Evolutionary conservation across 192 early-diverging fungal genomes (phyloP).

Genomic region (Coemansia reversa): DNA sequence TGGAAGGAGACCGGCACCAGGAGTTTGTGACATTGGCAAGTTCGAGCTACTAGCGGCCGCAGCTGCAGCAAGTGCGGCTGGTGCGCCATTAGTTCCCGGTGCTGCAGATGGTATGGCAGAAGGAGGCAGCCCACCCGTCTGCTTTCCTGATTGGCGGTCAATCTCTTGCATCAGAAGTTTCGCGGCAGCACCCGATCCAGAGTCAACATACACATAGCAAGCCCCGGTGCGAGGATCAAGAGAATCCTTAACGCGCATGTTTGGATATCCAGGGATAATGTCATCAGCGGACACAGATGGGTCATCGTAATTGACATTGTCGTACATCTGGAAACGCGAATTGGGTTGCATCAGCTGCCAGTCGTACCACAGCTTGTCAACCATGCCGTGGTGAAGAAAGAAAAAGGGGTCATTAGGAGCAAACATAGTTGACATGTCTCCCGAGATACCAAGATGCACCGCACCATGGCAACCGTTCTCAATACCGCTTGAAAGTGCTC

Average conservation of each 20-base stretch:
- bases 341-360: slow-evolving; percentile 57
- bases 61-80: slow-evolving; percentile 3
- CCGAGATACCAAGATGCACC: slow-evolving; percentile 54
- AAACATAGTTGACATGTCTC: slow-evolving; percentile 59
- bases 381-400: slow-evolving; percentile 65
- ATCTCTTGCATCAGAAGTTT: slow-evolving; percentile 52
- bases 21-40: neutral
- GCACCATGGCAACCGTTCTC: slow-evolving; percentile 55
- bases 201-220: slow-evolving; percentile 51
- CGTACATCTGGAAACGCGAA: slow-evolving; percentile 48
- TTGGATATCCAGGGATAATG: slow-evolving; percentile 45
- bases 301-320: slow-evolving; percentile 43
- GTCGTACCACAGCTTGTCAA: slow-evolving; percentile 61
- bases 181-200: slow-evolving; percentile 46
- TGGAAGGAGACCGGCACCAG: slow-evolving; percentile 3
- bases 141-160: slow-evolving; percentile 30
- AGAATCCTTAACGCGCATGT: slow-evolving; percentile 33
- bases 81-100: neutral
- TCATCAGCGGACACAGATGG: slow-evolving; percentile 30
- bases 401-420: slow-evolving; percentile 64
- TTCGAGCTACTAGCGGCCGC: neutral
- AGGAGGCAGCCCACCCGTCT: neutral
- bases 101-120: slow-evolving; percentile 1
- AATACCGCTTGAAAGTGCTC: slow-evolving; percentile 50
- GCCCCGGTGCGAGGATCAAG: slow-evolving; percentile 40